Base-by-base conservation (phyloP, 2,329 filamentous ascomycete species). In the Alternaria triticina region DNA sequence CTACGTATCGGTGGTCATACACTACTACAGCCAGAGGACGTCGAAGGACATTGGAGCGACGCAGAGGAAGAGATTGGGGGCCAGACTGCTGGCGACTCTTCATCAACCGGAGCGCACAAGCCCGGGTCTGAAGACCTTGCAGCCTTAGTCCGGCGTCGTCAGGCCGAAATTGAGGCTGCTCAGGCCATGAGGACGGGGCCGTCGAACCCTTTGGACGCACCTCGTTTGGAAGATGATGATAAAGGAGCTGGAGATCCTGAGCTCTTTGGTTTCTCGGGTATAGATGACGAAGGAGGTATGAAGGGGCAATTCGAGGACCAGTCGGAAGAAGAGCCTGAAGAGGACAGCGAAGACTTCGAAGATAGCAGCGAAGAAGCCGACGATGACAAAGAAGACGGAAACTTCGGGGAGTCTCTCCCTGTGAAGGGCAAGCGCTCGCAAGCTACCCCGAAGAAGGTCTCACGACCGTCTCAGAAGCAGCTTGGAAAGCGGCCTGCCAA, bases 151-250 rank as follows among this genome's bases (percentile, higher is more conserved):
- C 45, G 12, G 17, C 22, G 23, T 5, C 45, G 13, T 9, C 45
- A 25, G 15, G 22, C 22, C 45, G 15, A 25, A 2, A 25, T 47
- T 1, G 45, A 47, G 22, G 45, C 12, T 6, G 22, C 45, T 25
- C 45, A 47, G 22, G 45, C 45, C 22, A n/a, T 1, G 22, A 0
- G 2, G 22, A 22, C 13, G 15, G 45, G 23, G 0, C 22, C 1
- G 1, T 25, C 45, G 13, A 1, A 25, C 0, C 1, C 6, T 0
- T 27, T 47, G 22, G 7, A 1, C 15, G 0, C 8, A 25, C 2
- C 45, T 2, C 45, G 22, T 9, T n/a, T 25, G 5, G 22, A 47
- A 6, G 22, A 27, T 12, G 17, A 44, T 4, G 10, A 44, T n/a
- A 13, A 47, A 47, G 44, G 9, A 40, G 36, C 1, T 17, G n/a